Evolutionary conservation across 148 eudicot species (phyloP).

Genomic region (Amaranthus palmeri): DNA sequence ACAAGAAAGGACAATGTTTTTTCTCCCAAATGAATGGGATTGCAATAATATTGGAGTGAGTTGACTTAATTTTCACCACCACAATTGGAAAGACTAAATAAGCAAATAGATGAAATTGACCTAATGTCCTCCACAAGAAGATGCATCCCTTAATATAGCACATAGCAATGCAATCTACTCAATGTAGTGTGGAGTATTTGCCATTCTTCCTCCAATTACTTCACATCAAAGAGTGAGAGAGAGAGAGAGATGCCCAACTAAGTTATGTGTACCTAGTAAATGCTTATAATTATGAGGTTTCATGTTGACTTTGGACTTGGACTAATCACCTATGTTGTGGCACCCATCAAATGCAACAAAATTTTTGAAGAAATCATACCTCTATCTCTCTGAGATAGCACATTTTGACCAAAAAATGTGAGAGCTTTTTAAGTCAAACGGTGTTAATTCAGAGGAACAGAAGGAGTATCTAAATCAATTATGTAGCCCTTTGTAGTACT

Average conservation of each 20-base stretch:
- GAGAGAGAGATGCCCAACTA: constrained; percentile 15
- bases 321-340: constrained; percentile 5
- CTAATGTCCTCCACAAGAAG: constrained; percentile 26
- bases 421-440: no score
- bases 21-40: neutral
- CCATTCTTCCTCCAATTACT: constrained; percentile 30
- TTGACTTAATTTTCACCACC: constrained; percentile 28
- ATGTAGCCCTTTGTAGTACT: no score
- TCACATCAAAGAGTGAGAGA: constrained; percentile 7
- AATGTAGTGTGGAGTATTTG: constrained; percentile 20
- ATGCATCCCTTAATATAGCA: neutral
- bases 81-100: constrained; percentile 26
- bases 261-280: constrained; percentile 18
- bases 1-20: no score
- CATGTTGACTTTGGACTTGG: constrained; percentile 7
- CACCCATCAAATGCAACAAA: neutral
- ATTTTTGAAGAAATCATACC: no score
- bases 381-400: no score
- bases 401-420: no score
- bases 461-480: no score
- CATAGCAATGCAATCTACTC: neutral
- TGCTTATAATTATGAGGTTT: constrained; percentile 2
- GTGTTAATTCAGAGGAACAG: no score
- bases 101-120: constrained; percentile 20
- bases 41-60: constrained; percentile 1